Conservation (phyloP, 352 stramenopile species). For the Globisporangium echinulatum region DNA sequence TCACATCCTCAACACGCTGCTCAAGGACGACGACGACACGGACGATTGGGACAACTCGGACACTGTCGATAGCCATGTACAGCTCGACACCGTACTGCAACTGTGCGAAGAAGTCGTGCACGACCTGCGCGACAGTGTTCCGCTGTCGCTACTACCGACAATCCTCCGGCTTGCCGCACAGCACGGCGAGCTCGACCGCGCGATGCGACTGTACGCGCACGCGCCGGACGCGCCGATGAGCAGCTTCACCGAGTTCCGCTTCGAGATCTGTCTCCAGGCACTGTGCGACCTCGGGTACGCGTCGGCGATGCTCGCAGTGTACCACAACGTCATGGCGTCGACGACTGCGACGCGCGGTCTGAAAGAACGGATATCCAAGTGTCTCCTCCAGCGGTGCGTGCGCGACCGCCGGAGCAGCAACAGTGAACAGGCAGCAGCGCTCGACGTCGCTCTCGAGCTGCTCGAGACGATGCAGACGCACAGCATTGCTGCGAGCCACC, state of each 20-base stretch:
- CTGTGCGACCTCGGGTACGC: constrained; percentile 37
- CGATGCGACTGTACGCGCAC: constrained; percentile 61
- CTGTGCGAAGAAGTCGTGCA: constrained; percentile 49
- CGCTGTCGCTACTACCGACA: constrained; percentile 45
- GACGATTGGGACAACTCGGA: background rate
- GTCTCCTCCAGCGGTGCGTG: constrained; percentile 43
- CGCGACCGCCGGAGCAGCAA: constrained; percentile 20
- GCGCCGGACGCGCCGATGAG: constrained; percentile 29
- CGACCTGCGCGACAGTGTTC: constrained; percentile 29
- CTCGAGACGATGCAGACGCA: constrained; percentile 57
- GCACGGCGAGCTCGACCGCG: constrained; percentile 39
- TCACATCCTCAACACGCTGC: constrained; percentile 44
- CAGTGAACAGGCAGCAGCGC: constrained; percentile 9
- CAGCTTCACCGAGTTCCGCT: constrained; percentile 46
- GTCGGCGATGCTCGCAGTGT: constrained; percentile 48
- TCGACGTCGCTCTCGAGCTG: constrained; percentile 19
- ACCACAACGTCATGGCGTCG: constrained; percentile 41
- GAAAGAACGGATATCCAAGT: constrained; percentile 59
- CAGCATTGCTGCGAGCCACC: constrained; percentile 39
- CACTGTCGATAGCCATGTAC: constrained; percentile 5
- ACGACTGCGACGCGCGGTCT: constrained; percentile 25
- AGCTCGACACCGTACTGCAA: constrained; percentile 45
- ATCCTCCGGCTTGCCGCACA: constrained; percentile 55
- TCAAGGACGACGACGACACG: constrained; percentile 33
- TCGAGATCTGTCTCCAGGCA: constrained; percentile 63